Base-by-base conservation (phyloP, 2,329 filamentous ascomycete species). In the Trichoderma sp. region DNA sequence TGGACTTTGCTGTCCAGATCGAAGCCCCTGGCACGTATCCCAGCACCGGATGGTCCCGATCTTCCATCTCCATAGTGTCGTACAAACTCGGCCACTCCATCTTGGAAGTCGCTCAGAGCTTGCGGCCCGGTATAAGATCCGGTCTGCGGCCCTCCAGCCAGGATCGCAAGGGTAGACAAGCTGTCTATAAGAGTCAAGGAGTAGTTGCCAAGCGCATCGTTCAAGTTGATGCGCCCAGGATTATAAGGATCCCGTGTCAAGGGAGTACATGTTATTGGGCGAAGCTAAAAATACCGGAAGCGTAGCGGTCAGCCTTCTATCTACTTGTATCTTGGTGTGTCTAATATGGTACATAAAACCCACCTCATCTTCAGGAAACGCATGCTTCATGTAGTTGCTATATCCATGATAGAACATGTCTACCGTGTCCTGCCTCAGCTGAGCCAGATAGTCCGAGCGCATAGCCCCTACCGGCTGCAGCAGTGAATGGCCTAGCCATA, bases 1-100 rank as follows among this genome's bases (percentile, higher is more conserved):
- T 99, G 95, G 2, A 99, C 96, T 80, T 98, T 99, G 82, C 94
- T 97, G 80, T 99, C 95, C 51, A 97, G 83, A 79, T 99, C 93
- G 75, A 99, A 99, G 0, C 94, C 96, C 66, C 89, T 87, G 4
- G 90, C 89, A 72, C 93, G 85, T 68, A 86, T 83, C 4, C 95
- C 95, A 75, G 87, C 85, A 7, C 92, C 93, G 5, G 85, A 84
- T 16, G 87, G 83, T 3, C 91, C 90, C 10, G 84, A 80, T 34
- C 89, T 89, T 1, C 94, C 95, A 79, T 97, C 94, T 4, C 95
- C 95, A 78, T 97, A 98, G 74, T 96, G 84, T 72, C 88, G 83
- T 3, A 97, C 91, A 73, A 98, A 83, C 63, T 90, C 84, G 69
- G 87, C 84, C 32, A 97, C 86, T 26, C 93, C 93, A 70, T 91